phyloP scores from a whole-genome alignment of 805 yeast species.

The Scheffersomyces lignosus region DNA sequence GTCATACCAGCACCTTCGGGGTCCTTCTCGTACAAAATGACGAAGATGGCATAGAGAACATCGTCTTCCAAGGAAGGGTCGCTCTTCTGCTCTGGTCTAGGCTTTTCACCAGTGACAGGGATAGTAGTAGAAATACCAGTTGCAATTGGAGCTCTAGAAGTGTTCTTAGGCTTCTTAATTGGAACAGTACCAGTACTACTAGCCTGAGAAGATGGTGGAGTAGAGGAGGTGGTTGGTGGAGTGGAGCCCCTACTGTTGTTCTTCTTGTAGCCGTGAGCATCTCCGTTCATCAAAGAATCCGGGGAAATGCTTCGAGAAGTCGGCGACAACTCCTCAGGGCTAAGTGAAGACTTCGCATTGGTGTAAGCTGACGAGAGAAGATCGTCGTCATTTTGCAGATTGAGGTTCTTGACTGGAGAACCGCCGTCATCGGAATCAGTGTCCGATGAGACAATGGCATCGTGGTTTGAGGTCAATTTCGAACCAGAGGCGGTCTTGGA shows the following conservation, averaged over 20 bases:
- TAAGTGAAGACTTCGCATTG: constrained; percentile 4
- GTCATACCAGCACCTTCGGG: constrained; percentile 77
- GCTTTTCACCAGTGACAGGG: constrained; percentile 73
- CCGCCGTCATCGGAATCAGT: constrained; percentile 2
- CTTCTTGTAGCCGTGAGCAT: constrained; percentile 14
- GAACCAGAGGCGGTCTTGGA: neutral
- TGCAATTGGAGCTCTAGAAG: constrained; percentile 54
- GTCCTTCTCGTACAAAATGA: constrained; percentile 68
- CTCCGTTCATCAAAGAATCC: constrained; percentile 38
- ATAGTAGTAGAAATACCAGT: constrained; percentile 77
- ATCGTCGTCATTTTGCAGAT: constrained; percentile 3
- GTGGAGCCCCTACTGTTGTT: constrained; percentile 30
- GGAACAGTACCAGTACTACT: constrained; percentile 9
- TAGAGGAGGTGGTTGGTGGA: constrained; percentile 19
- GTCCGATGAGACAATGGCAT: constrained; percentile 1
- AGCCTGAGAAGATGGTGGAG: constrained; percentile 7
- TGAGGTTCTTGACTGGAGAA: neutral
- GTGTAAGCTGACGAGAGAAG: neutral
- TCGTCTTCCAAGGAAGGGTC: constrained; percentile 67
- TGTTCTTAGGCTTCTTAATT: constrained; percentile 33
- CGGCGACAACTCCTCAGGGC: constrained; percentile 34
- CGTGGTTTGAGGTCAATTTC: constrained; percentile 1
- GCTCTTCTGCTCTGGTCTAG: constrained; percentile 65
- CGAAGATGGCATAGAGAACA: constrained; percentile 73
- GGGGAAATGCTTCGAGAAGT: constrained; percentile 44